A percentile compares a stretch with the other conserved stretches of the same genome.
Evolutionary conservation across 1,139 yeast species (phyloP).

Genomic region (Sugiyamaella paludigena): DNA sequence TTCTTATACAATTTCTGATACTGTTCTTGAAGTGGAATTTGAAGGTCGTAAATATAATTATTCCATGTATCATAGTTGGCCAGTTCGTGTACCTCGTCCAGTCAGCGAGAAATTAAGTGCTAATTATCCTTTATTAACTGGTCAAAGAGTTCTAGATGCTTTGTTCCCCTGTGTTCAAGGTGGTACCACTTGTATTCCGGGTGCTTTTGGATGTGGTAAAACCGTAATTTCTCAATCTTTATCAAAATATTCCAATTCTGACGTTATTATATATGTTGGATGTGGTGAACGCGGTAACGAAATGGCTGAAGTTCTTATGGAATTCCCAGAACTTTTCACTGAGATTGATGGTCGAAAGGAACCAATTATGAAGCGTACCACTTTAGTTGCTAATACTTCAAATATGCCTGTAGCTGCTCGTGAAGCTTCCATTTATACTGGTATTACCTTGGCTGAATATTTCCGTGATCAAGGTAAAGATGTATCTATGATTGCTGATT

Average conservation of each 20-base stretch:
- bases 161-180: slow-evolving; percentile 99
- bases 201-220: slow-evolving; percentile 99
- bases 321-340: slow-evolving; percentile 95
- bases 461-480: slow-evolving; percentile 99
- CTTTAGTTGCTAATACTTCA: slow-evolving; percentile 96
- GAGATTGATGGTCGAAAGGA: slow-evolving; percentile 91
- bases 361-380: slow-evolving; percentile 99
- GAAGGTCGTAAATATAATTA: slow-evolving; percentile 79
- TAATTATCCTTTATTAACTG: slow-evolving; percentile 91
- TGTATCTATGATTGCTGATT: slow-evolving; percentile 99
- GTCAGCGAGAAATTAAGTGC: slow-evolving; percentile 92
- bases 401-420: slow-evolving; percentile 99
- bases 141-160: slow-evolving; percentile 97
- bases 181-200: slow-evolving; percentile 99
- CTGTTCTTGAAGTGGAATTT: slow-evolving; percentile 88
- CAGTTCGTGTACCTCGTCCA: slow-evolving; percentile 99
- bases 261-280: slow-evolving; percentile 83
- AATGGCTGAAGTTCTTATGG: slow-evolving; percentile 99
- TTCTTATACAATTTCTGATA: slow-evolving; percentile 84
- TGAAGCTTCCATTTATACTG: slow-evolving; percentile 98
- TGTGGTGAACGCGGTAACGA: slow-evolving; percentile 96
- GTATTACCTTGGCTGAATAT: slow-evolving; percentile 97
- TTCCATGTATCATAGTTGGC: slow-evolving; percentile 99
- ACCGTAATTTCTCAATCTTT: slow-evolving; percentile 97
- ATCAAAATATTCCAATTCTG: slow-evolving; percentile 96